Base-by-base conservation (phyloP, 1,284 basidiomycete genomes). In the Rhodotorula sp. region DNA sequence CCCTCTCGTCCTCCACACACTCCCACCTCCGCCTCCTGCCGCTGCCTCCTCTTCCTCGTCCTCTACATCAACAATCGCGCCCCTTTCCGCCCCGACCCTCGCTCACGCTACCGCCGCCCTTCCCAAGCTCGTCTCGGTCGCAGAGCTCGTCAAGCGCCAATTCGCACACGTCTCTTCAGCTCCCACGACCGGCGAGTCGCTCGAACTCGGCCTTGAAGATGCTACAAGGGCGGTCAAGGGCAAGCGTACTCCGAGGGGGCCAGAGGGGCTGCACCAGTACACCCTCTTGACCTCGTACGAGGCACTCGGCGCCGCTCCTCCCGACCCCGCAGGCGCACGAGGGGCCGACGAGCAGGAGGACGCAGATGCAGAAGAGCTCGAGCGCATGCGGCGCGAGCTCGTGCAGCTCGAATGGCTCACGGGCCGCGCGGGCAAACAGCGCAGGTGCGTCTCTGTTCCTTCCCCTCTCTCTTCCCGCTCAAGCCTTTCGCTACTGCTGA, bases 51-150 rank as follows among this genome's bases (percentile, higher is more conserved):
- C 64, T 27, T 23, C 42, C 44, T 25, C 48, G 42, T 5, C 50
- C 25, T 50, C 44, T 8, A 17, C 49, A 7, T 46, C 50, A 19
- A 41, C 53, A n/a, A 49, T 49, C 12, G 27, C 12, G 4, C 46
- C 45, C n/a, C 16, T 48, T 44, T 21, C 44, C 27, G 7, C 61
- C 3, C 34, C 50, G n/a, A 23, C 50, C 14, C 41, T 50, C 50
- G 61, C 53, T 3, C 10, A 53, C 1, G 21, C 66, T 25, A 34
- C 50, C 45, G 58, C 62, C 14, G 63, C 50, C 8, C 21, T 74
- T 8, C 60, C 73, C 2, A 72, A 72, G 25, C 63, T 74, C 45
- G 66, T 74, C 45, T 74, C 73, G 13, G 27, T 72, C 25, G 62
- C 27, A 16, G 70, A 74, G 50, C 59, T 74, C 52, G 45, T 74